Evolutionary conservation across 305 asterid species (phyloP), one percentile per base, ranked within the genome.

Genomic region (Striga hermonthica): DNA sequence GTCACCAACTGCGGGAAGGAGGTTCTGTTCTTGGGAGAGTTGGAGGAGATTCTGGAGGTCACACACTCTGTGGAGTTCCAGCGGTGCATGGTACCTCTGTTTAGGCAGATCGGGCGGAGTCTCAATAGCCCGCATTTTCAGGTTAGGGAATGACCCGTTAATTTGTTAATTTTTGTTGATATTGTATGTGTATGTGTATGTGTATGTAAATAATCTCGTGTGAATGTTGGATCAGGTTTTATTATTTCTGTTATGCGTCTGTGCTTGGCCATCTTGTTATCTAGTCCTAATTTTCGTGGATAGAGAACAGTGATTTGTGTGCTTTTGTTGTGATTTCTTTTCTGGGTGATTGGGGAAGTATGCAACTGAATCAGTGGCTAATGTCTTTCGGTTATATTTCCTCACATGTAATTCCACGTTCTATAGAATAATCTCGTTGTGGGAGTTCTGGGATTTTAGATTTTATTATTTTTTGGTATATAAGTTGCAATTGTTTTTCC

Each of bases 81-180:
- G 80, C 91, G 84, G 49, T 88, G 95, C 74, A 80, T 91, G 84
- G 88, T 88, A 74, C 96, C 98, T 6, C 82, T 91, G 74, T 91
- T 88, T 67, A 81, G 81, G 74, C 96, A 81, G 77, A 80, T 91
- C 68, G 95, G 83, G 64, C 78, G 86, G 71, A 81, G 96, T 78
- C 79, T 91, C 76, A 88, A 83, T 70, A 91, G 98, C 75, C 82
- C 91, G 13, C 93, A 91, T 72, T 88, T 91, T 76, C 98, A 91
- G 95, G 98, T 91, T 15, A 22, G 78, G 43, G 62, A 38, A 62
- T 37, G 31, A 22, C 58, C 66, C 39, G n/a, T 59, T 62, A n/a
- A 22, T 43, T 65, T 70, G 40, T 53, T 56, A 71, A 22, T 22
- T 65, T 34, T 66, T 41, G 22, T 14, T 50, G 1, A 50, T 13